Percentiles rank a stretch among this genome's conserved stretches.
phyloP scores from a whole-genome alignment of 345 rosid genomes.

The Pistacia vera region DNA sequence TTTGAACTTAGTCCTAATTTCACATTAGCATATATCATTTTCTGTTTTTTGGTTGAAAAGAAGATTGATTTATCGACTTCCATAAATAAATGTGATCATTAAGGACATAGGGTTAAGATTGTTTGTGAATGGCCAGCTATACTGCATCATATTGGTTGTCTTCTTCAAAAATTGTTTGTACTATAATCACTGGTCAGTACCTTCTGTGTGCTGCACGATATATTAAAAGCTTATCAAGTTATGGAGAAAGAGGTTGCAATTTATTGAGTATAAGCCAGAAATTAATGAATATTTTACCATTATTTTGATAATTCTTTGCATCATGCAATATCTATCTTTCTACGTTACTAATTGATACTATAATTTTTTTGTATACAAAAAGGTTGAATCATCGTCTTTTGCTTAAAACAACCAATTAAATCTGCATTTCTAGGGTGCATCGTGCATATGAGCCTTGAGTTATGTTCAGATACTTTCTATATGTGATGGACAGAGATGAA shows the following conservation, averaged over 20 bases:
- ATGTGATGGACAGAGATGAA: slow-evolving; percentile 48
- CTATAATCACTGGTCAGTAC: background rate
- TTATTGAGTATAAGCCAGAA: background rate
- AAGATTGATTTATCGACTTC: background rate
- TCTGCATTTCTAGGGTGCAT: background rate
- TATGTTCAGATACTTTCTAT: background rate
- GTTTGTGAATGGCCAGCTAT: background rate
- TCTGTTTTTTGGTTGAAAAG: too few species aligned
- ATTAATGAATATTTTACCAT: too few species aligned
- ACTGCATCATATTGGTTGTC: background rate
- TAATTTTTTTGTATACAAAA: background rate
- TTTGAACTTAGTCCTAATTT: too few species aligned
- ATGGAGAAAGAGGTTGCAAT: background rate
- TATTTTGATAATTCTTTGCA: background rate
- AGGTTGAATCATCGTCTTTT: too few species aligned
- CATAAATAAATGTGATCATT: background rate
- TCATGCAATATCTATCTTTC: background rate
- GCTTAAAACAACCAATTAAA: too few species aligned
- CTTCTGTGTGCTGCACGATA: background rate
- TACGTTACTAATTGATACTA: background rate
- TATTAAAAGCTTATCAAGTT: background rate
- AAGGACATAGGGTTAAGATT: background rate
- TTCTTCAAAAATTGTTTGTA: background rate
- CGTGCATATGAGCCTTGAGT: background rate
- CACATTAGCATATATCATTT: too few species aligned